phyloP scores from a whole-genome alignment of 345 rosid genomes.

The Salix viminalis region DNA sequence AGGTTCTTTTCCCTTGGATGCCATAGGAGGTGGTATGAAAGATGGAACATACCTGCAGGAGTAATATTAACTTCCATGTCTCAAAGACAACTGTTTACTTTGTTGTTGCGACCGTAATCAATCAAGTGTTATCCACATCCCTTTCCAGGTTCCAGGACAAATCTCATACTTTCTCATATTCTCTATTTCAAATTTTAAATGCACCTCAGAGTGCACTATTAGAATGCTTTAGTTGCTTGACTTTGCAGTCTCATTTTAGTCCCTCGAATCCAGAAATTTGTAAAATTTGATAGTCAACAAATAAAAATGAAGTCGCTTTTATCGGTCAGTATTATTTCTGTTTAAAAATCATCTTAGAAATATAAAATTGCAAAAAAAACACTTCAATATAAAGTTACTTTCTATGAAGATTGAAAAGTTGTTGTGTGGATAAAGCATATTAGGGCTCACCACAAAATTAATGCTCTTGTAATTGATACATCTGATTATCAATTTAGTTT shows the following conservation, averaged over 20 bases:
- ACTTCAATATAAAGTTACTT: background rate
- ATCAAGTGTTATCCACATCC: background rate
- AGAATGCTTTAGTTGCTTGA: background rate
- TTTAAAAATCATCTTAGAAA: background rate
- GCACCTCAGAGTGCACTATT: background rate
- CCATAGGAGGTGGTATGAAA: slow-evolving; percentile 92
- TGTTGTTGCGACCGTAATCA: background rate
- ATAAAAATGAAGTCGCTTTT: background rate
- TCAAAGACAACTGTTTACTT: slow-evolving; percentile 5
- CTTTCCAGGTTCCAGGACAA: background rate
- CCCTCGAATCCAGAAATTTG: background rate
- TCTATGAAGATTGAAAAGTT: background rate
- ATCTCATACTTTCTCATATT: background rate
- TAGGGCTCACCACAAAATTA: background rate
- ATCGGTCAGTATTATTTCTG: background rate
- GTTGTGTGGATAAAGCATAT: background rate
- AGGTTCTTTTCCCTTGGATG: slow-evolving; percentile 78
- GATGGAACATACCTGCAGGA: slow-evolving; percentile 97
- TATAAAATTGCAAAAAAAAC: background rate
- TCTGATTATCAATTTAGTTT: background rate
- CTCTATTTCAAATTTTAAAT: background rate
- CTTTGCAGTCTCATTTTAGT: background rate
- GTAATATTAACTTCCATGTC: slow-evolving; percentile 34
- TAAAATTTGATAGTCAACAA: background rate
- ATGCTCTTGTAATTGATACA: background rate